Evolutionary conservation across 768 basidiomycete genomes (phyloP).

Genomic region (Daedaleopsis nitida): DNA sequence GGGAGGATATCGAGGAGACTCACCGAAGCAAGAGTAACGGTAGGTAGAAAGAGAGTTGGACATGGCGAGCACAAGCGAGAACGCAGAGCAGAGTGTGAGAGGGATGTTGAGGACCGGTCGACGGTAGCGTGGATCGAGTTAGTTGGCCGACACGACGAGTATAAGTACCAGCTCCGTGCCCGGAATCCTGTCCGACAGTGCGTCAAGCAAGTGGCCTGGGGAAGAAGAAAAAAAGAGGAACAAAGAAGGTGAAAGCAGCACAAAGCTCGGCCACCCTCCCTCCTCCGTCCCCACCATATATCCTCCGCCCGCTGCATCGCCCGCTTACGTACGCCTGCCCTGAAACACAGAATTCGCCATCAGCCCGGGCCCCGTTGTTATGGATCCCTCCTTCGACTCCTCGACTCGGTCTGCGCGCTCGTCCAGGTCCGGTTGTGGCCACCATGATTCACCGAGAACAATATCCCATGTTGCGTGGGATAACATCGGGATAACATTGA

Average conservation of each 20-base stretch:
- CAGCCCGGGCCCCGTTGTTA: conserved; percentile 17
- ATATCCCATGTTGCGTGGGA: too few species aligned
- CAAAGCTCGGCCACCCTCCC: conserved; percentile 9
- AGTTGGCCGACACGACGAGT: conserved; percentile 20
- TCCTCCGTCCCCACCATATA: background rate
- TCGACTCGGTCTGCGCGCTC: background rate
- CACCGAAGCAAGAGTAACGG: conserved; percentile 67
- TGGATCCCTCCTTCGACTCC: background rate
- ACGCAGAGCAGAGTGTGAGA: conserved; percentile 22
- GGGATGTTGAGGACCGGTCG: conserved; percentile 34
- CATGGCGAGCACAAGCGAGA: conserved; percentile 38
- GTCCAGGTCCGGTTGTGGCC: background rate
- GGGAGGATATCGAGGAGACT: conserved; percentile 20
- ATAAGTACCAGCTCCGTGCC: conserved; percentile 30
- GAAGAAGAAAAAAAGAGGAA: conserved; percentile 2
- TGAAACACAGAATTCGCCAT: conserved; percentile 15
- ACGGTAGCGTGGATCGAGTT: conserved; percentile 26
- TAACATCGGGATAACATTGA: too few species aligned
- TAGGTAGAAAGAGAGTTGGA: conserved; percentile 46
- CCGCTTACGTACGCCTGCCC: conserved; percentile 12
- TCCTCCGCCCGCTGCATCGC: conserved; percentile 10
- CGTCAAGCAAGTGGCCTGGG: conserved; percentile 24
- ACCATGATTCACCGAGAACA: too few species aligned
- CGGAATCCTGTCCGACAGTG: conserved; percentile 35
- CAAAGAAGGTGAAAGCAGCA: conserved; percentile 17